These are phyloP conservation scores for Vinca major DNA, from an alignment of 305 asterid genomes.

Conservation along the genomic window DNA sequence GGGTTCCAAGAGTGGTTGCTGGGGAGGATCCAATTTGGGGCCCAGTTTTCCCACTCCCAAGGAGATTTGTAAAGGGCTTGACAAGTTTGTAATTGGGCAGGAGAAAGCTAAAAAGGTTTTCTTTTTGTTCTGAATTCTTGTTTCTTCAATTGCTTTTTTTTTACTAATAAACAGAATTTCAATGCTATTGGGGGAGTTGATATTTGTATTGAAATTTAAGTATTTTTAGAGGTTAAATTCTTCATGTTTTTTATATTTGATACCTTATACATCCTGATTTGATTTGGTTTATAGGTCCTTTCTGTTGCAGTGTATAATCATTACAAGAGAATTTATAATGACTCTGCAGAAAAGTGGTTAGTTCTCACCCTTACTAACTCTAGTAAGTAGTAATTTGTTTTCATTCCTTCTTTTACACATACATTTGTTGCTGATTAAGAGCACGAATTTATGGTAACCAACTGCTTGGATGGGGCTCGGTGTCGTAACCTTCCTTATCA, in stretches of 20 bases:
- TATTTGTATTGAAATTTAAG: neutral
- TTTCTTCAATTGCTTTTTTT: neutral
- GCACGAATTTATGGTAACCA: neutral
- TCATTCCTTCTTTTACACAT: neutral
- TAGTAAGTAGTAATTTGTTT: neutral
- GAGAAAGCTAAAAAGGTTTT: slow-evolving; percentile 92
- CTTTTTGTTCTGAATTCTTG: neutral
- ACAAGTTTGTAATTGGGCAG: slow-evolving; percentile 92
- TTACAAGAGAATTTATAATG: slow-evolving; percentile 82
- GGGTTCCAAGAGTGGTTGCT: slow-evolving; percentile 53
- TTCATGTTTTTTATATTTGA: neutral
- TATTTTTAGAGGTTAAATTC: neutral
- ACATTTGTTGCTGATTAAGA: slow-evolving; percentile 3
- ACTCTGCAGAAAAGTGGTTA: slow-evolving; percentile 66
- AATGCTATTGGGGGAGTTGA: neutral
- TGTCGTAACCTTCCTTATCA: neutral
- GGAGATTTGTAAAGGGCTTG: slow-evolving; percentile 83
- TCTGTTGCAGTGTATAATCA: slow-evolving; percentile 94
- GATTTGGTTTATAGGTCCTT: slow-evolving; percentile 51
- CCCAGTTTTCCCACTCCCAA: slow-evolving; percentile 74
- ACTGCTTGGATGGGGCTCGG: neutral
- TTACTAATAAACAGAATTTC: too few relatives aligned
- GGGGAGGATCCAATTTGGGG: slow-evolving; percentile 93
- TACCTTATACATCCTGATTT: neutral
- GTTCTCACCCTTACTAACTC: slow-evolving; percentile 21